Evolutionary conservation across 176 grass and related monocot species (phyloP).

Genomic region (Hyparrhenia diplandra): DNA sequence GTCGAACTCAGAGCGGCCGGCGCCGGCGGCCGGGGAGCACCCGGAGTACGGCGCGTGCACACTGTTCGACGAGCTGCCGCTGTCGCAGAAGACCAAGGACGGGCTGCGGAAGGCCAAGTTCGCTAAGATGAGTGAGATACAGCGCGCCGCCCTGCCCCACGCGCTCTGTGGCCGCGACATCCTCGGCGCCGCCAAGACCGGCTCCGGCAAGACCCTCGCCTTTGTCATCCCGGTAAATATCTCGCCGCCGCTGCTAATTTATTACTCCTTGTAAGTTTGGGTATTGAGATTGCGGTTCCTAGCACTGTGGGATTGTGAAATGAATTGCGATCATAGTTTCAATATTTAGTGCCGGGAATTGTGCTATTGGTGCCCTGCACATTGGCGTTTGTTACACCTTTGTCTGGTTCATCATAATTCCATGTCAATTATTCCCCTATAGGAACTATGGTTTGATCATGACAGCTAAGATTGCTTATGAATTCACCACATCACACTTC

Average conservation of each 20-base stretch:
- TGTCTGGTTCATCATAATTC: background rate
- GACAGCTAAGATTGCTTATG: background rate
- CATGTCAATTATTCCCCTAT: background rate
- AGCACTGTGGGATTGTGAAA: background rate
- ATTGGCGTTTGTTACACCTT: background rate
- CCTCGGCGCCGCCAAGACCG: slow-evolving; percentile 87
- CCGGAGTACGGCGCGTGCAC: slow-evolving; percentile 57
- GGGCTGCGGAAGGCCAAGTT: slow-evolving; percentile 46
- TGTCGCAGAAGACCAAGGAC: slow-evolving; percentile 71
- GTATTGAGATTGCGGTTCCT: background rate
- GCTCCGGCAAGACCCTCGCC: slow-evolving; percentile 89
- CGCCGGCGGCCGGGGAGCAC: slow-evolving; percentile 30
- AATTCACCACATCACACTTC: background rate
- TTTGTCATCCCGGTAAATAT: slow-evolving; percentile 72
- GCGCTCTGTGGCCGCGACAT: slow-evolving; percentile 77
- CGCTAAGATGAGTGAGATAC: slow-evolving; percentile 88
- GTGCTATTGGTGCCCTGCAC: background rate
- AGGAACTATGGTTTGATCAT: background rate
- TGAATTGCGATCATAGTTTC: background rate
- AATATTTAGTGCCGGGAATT: background rate
- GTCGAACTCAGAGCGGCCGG: slow-evolving; percentile 2
- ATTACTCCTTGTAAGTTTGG: background rate
- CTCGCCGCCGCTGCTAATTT: background rate
- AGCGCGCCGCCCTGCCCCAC: slow-evolving; percentile 79
- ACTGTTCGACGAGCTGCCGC: slow-evolving; percentile 64